phyloP scores from a whole-genome alignment of 768 basidiomycete genomes.

The Panaeolus papilionaceus region DNA sequence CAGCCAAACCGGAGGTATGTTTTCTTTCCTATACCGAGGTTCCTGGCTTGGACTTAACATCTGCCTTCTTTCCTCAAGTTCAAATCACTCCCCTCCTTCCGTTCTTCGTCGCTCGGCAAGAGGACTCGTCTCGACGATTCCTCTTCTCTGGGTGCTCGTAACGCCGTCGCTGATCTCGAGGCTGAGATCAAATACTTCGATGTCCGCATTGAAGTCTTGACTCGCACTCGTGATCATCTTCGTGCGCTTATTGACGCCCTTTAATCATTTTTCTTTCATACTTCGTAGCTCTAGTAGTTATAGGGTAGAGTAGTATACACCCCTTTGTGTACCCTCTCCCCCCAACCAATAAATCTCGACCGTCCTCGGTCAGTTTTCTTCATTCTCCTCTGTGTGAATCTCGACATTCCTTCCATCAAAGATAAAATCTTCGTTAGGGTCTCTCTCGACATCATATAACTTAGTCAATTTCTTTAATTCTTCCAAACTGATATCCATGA shows the following conservation, averaged over 20 bases:
- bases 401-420: too few species aligned
- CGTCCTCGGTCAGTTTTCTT: too few species aligned
- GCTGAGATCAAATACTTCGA: not conserved
- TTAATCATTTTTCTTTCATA: too few species aligned
- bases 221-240: slow-evolving; percentile 7
- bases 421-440: too few species aligned
- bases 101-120: not conserved
- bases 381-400: too few species aligned
- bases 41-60: not conserved
- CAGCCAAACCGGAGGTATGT: slow-evolving; percentile 10
- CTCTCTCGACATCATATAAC: too few species aligned
- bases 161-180: slow-evolving; percentile 3
- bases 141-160: not conserved
- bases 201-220: not conserved
- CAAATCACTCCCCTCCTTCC: not conserved
- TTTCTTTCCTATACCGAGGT: slow-evolving; percentile 1
- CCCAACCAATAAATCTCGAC: too few species aligned
- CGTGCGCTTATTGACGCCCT: not conserved
- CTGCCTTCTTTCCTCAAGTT: not conserved
- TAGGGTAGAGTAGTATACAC: too few species aligned
- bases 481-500: too few species aligned
- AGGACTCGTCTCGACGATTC: not conserved
- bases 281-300: too few species aligned
- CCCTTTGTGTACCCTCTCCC: too few species aligned
- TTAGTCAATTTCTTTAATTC: too few species aligned